Base-by-base conservation (phyloP, 192 early-diverging fungal genomes). In the Umbelopsis isabellina region DNA sequence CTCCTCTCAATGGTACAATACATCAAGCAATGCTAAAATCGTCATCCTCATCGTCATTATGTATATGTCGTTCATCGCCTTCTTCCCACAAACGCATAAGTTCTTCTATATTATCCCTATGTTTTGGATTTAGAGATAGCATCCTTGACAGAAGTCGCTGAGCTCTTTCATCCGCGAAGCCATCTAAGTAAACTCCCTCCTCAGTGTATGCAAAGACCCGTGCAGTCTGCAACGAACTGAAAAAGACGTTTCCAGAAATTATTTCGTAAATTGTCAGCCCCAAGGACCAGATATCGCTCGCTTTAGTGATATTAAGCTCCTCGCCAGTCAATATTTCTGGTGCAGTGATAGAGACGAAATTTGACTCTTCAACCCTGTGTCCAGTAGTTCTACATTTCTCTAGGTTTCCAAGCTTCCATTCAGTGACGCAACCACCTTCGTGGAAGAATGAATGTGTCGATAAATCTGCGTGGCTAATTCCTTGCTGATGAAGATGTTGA, bases 321-420 rank as follows among this genome's bases (percentile, higher is more conserved):
- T 27, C 13, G 55, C 55, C 55, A 33, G 13, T 61, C 30, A 61
- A 35, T n/a, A 61, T 35, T 25, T 61, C 55, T 27, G 55, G 55
- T n/a, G 55, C 23, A 18, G 55, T 61, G 30, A 25, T 35, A 35
- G 13, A 23, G 4, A 0, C 7, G 16, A 61, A 25, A 35, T 61
- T 30, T 16, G 27, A 35, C 12, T 35, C 55, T 12, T 5, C 55
- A 27, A 61, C 13, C 12, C 12, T 18, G 55, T 35, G 15, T 35
- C 18, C 55, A 16, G 33, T 16, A 16, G 16, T 30, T 16, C 30
- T 61, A 18, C 55, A 61, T 11, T 61, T 30, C 18, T 61, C 55
- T n/a, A 61, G 30, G 4, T 61, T 61, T 35, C 55, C 55, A 0
- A 61, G 30, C 27, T 61, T 61, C 55, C 55, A 61, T 35, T 61